Conservation (phyloP, 768 basidiomycete species). For the Psilocybe cubensis region DNA sequence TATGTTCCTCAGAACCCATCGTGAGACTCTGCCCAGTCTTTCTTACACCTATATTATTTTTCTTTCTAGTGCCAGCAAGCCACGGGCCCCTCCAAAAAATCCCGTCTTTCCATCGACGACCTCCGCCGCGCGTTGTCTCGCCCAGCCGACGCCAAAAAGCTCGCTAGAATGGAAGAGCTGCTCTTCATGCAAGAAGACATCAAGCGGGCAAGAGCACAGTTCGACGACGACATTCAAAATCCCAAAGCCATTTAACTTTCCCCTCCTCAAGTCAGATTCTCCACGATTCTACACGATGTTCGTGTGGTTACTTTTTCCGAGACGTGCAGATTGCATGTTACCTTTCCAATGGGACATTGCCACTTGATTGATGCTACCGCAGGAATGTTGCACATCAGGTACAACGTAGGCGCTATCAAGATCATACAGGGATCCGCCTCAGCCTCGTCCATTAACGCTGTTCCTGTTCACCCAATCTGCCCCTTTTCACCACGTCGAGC, state of each 20-base stretch:
- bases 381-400: no score
- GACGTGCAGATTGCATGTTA: not conserved
- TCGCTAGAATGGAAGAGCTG: slow-evolving; percentile 90
- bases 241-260: slow-evolving; percentile 16
- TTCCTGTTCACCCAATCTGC: no score
- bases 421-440: no score
- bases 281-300: not conserved
- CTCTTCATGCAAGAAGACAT: slow-evolving; percentile 95
- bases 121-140: slow-evolving; percentile 78
- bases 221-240: slow-evolving; percentile 51
- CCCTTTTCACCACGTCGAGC: no score
- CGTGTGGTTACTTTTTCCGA: not conserved
- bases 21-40: slow-evolving; percentile 7
- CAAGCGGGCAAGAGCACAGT: slow-evolving; percentile 83
- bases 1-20: slow-evolving; percentile 46
- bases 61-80: slow-evolving; percentile 69
- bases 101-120: slow-evolving; percentile 85
- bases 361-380: not conserved
- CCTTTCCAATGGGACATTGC: not conserved
- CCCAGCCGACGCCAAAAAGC: slow-evolving; percentile 89
- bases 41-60: slow-evolving; percentile 10
- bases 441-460: no score
- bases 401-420: no score
- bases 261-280: not conserved
- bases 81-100: slow-evolving; percentile 68